Percentiles rank a stretch among this genome's conserved stretches.
Conservation (phyloP, 2,329 filamentous ascomycete species). For the Epichloe sibirici region DNA sequence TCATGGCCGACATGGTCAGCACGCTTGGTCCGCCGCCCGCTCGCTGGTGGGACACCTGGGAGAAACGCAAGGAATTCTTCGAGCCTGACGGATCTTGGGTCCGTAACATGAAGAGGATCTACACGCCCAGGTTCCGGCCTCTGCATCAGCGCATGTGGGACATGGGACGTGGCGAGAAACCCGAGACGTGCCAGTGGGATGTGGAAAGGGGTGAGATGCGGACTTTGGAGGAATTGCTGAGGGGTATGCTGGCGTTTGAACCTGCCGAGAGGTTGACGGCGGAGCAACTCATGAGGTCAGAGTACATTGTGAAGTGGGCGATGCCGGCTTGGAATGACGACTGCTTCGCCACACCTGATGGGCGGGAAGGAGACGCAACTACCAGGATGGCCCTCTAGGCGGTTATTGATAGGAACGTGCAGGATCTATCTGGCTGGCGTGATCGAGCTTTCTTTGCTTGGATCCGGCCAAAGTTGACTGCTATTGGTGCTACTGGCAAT, state of each 20-base stretch:
- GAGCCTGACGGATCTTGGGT: conserved; percentile 5
- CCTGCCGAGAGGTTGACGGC: conserved; percentile 4
- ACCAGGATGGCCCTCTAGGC: no score
- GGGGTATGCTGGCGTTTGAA: conserved; percentile 6
- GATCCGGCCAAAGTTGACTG: no score
- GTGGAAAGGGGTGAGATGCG: conserved; percentile 6
- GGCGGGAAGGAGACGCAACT: no score
- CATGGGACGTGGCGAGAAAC: conserved; percentile 7
- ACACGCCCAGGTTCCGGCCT: conserved; percentile 7
- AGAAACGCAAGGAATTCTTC: conserved; percentile 9
- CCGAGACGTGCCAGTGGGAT: conserved; percentile 8
- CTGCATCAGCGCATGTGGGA: conserved; percentile 9
- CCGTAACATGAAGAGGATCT: conserved; percentile 1
- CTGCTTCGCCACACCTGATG: no score
- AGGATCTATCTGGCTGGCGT: no score
- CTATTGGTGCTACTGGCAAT: no score
- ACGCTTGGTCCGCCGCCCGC: conserved; percentile 11
- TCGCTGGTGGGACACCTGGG: conserved; percentile 13
- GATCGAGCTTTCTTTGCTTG: no score
- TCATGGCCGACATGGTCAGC: conserved; percentile 12
- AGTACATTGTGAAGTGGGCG: conserved; percentile 8
- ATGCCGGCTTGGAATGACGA: neutral
- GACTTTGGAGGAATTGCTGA: conserved; percentile 6
- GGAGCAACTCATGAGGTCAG: conserved; percentile 7
- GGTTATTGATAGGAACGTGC: no score